These are phyloP conservation scores for Panicum miliaceum DNA, from an alignment of 176 grass and related monocot species.

Conservation along the genomic window DNA sequence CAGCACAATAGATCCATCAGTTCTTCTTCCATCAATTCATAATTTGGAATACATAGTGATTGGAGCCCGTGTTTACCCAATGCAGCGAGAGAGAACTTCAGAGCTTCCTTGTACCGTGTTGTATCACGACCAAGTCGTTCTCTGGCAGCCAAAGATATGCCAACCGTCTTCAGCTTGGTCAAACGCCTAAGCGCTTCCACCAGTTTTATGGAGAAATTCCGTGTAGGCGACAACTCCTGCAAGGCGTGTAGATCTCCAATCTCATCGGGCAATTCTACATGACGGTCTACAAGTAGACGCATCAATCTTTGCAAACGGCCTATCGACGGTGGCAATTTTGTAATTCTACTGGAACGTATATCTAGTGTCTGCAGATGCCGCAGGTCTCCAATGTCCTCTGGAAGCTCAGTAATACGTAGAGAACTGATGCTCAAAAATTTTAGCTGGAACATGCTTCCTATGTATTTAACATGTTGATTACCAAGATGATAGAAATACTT, in stretches of 20 bases:
- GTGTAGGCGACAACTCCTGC: background rate
- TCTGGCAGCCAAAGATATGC: background rate
- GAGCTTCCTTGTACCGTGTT: background rate
- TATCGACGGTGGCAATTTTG: background rate
- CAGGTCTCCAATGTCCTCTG: background rate
- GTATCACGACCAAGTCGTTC: background rate
- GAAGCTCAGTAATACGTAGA: background rate
- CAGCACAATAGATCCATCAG: background rate
- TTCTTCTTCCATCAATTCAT: background rate
- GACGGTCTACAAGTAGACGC: background rate
- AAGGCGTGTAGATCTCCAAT: background rate
- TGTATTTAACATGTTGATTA: background rate
- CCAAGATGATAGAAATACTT: background rate
- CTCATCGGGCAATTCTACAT: background rate
- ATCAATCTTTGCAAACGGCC: background rate
- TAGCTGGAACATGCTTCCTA: background rate
- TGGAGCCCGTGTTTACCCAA: background rate
- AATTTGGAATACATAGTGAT: background rate
- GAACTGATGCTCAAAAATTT: background rate
- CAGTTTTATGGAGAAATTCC: background rate
- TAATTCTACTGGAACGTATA: background rate
- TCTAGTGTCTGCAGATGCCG: background rate
- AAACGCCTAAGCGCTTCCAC: background rate
- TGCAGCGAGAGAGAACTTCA: background rate
- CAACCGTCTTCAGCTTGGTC: background rate